Evolutionary conservation across 768 basidiomycete species (phyloP).

Genomic region (Panellus pusillus): DNA sequence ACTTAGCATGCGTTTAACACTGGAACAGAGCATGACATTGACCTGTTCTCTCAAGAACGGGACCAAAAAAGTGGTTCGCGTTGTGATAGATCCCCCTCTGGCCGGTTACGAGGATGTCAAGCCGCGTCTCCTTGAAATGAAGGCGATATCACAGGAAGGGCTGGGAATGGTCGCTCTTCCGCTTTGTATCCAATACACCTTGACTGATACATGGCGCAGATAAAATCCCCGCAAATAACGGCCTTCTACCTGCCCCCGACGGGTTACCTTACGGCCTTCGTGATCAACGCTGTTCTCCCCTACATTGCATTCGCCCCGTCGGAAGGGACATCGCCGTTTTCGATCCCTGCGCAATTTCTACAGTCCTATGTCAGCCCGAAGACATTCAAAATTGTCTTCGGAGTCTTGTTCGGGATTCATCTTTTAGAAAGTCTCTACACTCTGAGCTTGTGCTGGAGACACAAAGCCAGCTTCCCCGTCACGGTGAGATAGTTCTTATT

Average conservation of each 20-base stretch:
- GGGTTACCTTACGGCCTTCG: conserved; percentile 22
- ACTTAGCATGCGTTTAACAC: too few species aligned
- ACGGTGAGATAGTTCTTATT: conserved; percentile 30
- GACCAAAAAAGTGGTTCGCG: conserved; percentile 45
- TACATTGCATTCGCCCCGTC: conserved; percentile 31
- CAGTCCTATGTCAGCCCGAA: conserved; percentile 30
- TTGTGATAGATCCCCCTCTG: conserved; percentile 72
- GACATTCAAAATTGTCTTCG: conserved; percentile 33
- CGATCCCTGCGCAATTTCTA: conserved; percentile 34
- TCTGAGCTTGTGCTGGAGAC: conserved; percentile 42
- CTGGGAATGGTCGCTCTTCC: conserved; percentile 63
- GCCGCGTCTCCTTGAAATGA: conserved; percentile 77
- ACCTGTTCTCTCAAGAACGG: conserved; percentile 57
- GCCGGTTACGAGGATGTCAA: conserved; percentile 80
- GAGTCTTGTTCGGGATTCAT: conserved; percentile 39
- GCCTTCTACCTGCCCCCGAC: conserved; percentile 49
- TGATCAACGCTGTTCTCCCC: conserved; percentile 29
- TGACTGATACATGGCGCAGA: conserved; percentile 33
- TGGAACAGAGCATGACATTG: conserved; percentile 64
- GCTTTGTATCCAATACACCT: background rate
- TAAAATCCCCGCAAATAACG: conserved; percentile 61
- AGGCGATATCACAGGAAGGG: conserved; percentile 73
- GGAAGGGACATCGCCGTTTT: conserved; percentile 28
- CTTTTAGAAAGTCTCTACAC: conserved; percentile 49
- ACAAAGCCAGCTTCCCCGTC: conserved; percentile 40